Conservation (phyloP, 2,329 filamentous ascomycete genomes). For the Microsporum ferrugineum region DNA sequence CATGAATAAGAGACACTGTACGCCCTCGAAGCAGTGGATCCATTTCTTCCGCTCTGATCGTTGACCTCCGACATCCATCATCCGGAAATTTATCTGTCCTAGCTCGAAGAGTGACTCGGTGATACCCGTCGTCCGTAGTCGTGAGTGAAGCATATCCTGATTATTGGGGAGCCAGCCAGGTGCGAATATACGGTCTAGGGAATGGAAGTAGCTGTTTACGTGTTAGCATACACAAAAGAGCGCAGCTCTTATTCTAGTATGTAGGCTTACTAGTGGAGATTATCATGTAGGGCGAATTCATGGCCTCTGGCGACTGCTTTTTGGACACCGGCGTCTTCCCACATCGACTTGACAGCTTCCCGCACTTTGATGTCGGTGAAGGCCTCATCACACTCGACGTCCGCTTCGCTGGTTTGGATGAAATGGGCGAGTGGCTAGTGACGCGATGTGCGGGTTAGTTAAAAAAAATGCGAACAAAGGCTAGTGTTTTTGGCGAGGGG, state of each 20-base stretch:
- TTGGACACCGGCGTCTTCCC: constrained; percentile 73
- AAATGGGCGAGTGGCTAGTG: constrained; percentile 62
- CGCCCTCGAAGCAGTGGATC: constrained; percentile 94
- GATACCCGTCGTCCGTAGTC: constrained; percentile 86
- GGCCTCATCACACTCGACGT: constrained; percentile 69
- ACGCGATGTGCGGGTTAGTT: neutral
- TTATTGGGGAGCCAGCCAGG: constrained; percentile 78
- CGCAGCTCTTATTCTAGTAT: neutral
- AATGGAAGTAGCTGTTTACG: constrained; percentile 63
- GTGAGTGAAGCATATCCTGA: constrained; percentile 84
- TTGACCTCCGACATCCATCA: constrained; percentile 92
- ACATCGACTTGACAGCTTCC: constrained; percentile 69
- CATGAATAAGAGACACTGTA: constrained; percentile 82
- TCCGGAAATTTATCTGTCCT: constrained; percentile 83
- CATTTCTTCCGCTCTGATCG: constrained; percentile 92
- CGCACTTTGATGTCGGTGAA: constrained; percentile 55
- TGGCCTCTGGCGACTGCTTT: constrained; percentile 86
- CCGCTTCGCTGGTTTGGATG: constrained; percentile 60
- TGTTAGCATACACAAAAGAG: neutral
- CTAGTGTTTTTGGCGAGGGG: neutral
- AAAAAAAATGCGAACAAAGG: neutral
- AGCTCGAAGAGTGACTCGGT: constrained; percentile 91
- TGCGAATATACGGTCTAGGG: constrained; percentile 62
- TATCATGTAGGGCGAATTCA: constrained; percentile 93
- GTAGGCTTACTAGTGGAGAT: constrained; percentile 72